These are phyloP conservation scores for Claviceps pazoutovae DNA, from an alignment of 2,329 filamentous ascomycete genomes.

Conservation along the genomic window DNA sequence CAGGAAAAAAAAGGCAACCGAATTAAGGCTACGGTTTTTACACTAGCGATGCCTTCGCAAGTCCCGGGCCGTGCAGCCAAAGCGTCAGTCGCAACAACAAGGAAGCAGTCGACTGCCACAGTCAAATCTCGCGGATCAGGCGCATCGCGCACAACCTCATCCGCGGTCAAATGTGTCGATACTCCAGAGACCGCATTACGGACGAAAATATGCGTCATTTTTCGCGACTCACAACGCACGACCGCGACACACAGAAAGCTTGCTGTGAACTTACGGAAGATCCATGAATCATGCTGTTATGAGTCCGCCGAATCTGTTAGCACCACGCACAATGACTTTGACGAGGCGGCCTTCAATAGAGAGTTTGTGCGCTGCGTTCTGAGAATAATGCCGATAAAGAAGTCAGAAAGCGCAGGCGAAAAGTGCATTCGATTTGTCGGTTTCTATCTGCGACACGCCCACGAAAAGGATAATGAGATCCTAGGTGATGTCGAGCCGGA, in stretches of 20 bases:
- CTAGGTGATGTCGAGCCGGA: conserved; percentile 52
- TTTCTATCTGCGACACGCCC: conserved; percentile 65
- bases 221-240: conserved; percentile 73
- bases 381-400: conserved; percentile 75
- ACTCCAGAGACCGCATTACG: conserved; percentile 57
- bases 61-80: conserved; percentile 32
- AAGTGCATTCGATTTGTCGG: conserved; percentile 74
- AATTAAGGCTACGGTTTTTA: neutral
- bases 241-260: conserved; percentile 85
- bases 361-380: conserved; percentile 76
- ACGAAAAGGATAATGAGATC: conserved; percentile 57
- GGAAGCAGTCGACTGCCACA: conserved; percentile 25
- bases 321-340: conserved; percentile 48
- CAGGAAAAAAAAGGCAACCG: neutral
- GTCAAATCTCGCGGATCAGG: conserved; percentile 28
- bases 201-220: conserved; percentile 57
- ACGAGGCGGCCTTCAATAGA: conserved; percentile 74
- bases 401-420: conserved; percentile 79
- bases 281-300: conserved; percentile 74
- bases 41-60: conserved; percentile 33
- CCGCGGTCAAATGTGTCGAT: conserved; percentile 66
- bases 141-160: conserved; percentile 32
- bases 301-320: conserved; percentile 42
- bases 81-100: conserved; percentile 26
- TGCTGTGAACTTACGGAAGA: conserved; percentile 72